Evolutionary conservation across 805 yeast species (phyloP).

Genomic region (Yamadazyma laniorum): DNA sequence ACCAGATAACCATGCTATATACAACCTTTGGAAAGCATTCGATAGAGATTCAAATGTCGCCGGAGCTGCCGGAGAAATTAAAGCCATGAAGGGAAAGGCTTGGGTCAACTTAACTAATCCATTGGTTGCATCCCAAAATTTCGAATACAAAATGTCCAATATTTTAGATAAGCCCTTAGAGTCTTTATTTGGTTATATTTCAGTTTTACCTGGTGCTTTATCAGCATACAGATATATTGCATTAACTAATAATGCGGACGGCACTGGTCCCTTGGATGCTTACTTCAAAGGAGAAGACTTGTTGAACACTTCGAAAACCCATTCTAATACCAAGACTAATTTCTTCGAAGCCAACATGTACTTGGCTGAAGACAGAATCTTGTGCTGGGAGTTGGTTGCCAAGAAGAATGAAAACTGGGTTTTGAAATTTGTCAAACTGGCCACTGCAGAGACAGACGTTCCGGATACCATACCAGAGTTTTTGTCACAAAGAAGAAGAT

Average conservation of each 20-base stretch:
- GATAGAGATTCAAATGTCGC: conserved; percentile 96
- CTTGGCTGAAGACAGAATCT: conserved; percentile 92
- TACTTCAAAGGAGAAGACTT: conserved; percentile 85
- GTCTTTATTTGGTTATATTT: conserved; percentile 86
- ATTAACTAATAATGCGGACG: conserved; percentile 77
- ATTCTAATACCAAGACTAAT: conserved; percentile 53
- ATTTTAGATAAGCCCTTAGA: conserved; percentile 93
- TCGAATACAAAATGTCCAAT: conserved; percentile 96
- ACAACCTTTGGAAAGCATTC: conserved; percentile 96
- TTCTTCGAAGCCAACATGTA: conserved; percentile 97
- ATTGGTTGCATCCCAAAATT: conserved; percentile 91
- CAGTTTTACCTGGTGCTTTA: conserved; percentile 93
- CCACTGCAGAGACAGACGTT: conserved; percentile 95
- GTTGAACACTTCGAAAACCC: conserved; percentile 25
- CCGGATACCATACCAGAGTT: conserved; percentile 86
- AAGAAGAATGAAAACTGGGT: conserved; percentile 83
- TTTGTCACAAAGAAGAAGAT: conserved; percentile 88
- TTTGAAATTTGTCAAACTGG: conserved; percentile 85
- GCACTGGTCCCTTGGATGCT: conserved; percentile 86
- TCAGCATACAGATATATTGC: conserved; percentile 94
- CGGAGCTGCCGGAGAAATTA: conserved; percentile 98
- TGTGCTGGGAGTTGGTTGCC: conserved; percentile 95
- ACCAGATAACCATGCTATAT: conserved; percentile 84
- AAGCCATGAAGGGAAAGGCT: conserved; percentile 89
- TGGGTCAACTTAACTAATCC: conserved; percentile 85